These are phyloP conservation scores for Myxozyma mucilagina DNA, from an alignment of 805 yeast species.

Conservation along the genomic window DNA sequence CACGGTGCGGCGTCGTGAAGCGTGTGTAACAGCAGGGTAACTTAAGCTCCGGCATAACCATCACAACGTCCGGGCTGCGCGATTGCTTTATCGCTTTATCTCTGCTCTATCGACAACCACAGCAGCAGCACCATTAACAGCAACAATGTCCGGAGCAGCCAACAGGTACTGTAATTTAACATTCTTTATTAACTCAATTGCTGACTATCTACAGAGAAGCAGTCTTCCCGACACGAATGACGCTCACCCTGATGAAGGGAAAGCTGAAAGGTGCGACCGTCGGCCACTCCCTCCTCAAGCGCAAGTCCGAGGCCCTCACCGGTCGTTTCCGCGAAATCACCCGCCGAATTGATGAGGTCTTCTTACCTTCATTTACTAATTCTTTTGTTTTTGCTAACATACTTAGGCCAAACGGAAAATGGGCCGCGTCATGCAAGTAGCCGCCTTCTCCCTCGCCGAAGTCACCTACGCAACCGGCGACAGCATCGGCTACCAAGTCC, in stretches of 20 bases:
- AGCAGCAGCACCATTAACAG: not conserved
- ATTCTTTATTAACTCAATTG: not conserved
- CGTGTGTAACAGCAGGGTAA: not conserved
- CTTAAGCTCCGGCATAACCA: not conserved
- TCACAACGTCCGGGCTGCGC: not conserved
- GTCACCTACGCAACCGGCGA: slow-evolving; percentile 98
- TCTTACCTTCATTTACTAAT: too few relatives aligned
- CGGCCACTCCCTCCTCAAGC: slow-evolving; percentile 88
- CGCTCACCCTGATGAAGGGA: slow-evolving; percentile 89
- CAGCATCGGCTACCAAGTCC: slow-evolving; percentile 91
- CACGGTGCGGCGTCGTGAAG: not conserved
- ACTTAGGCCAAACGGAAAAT: slow-evolving; percentile 78
- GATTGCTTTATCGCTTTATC: not conserved
- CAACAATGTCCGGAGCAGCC: slow-evolving; percentile 29
- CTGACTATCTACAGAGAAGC: slow-evolving; percentile 23
- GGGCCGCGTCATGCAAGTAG: slow-evolving; percentile 98
- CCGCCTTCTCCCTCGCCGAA: slow-evolving; percentile 95
- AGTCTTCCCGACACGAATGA: slow-evolving; percentile 41
- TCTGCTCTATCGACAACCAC: too few relatives aligned
- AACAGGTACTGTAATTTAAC: slow-evolving; percentile 21
- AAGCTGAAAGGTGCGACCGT: slow-evolving; percentile 96
- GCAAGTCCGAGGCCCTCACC: slow-evolving; percentile 96
- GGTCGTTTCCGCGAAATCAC: slow-evolving; percentile 96
- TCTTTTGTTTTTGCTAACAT: too few relatives aligned
- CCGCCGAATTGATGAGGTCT: slow-evolving; percentile 79